Evolutionary conservation across 192 early-diverging fungal genomes (phyloP), one percentile per base, ranked within the genome.

Genomic region (Tieghemiomyces parasiticus): DNA sequence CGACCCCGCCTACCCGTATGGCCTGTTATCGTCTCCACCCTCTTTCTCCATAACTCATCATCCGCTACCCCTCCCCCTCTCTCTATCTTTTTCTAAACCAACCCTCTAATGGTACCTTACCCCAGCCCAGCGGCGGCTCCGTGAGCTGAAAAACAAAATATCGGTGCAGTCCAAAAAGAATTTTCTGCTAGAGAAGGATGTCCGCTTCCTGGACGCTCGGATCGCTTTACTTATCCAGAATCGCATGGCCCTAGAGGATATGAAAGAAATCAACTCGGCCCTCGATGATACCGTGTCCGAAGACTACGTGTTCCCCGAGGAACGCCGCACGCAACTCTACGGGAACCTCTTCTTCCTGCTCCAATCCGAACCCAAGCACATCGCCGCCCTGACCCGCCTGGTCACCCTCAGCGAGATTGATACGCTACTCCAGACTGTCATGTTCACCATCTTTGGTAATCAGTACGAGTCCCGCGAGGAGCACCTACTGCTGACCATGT

Each of bases 401-500:
- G 89, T 93, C 35, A 89, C 79, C 38, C 72, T 94, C 32, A 71
- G 85, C 46, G 92, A 97, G 70, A 93, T 97, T 52, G 93, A 97
- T 63, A 86, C 93, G 2, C 78, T 95, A 42, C 65, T 97, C 46
- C 92, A 95, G 63, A 93, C 88, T 0, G 89, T 95, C 61, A 95
- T 97, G 92, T 94, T 94, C 62, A 92, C 92, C 1, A 65, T 97
- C 45, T 97, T 90, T 60, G 92, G 92, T 38, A 94, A 95, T 72
- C 93, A 95, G 71, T 95, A 92, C 71, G 93, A 97, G 67, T 84
- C 85, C 35, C 83, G 92, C 52, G 93, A 97, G 77, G 94, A 97
- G 74, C 88, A 92, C 70, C 73, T 97, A 49, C 65, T 97, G 32
- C 71, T 97, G 60, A 92, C 90, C 24, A 92, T 97, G 90, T 93